Evolutionary conservation across 192 early-diverging fungal genomes (phyloP).

Genomic region (Gamsiella multidivaricata): DNA sequence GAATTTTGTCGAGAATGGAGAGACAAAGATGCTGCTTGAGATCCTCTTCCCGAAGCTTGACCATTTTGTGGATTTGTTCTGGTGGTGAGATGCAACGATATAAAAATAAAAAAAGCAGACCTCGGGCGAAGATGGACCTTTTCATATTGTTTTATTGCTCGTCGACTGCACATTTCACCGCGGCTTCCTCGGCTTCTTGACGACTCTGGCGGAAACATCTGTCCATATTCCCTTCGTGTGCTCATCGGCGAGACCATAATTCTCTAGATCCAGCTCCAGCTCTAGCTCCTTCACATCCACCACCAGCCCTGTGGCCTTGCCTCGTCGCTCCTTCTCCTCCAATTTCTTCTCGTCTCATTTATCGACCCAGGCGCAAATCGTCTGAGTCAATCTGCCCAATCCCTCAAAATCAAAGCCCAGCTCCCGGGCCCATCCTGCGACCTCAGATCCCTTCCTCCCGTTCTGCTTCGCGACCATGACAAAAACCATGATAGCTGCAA

Average conservation of each 20-base stretch:
- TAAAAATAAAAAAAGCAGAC: too few species aligned
- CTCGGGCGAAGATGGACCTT: too few species aligned
- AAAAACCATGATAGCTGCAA: constrained; percentile 50
- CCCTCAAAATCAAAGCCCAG: constrained; percentile 49
- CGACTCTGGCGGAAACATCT: too few species aligned
- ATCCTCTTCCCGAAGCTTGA: constrained; percentile 18
- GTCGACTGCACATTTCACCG: neutral
- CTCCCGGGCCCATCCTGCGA: constrained; percentile 42
- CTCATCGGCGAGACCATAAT: too few species aligned
- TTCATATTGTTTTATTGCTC: neutral
- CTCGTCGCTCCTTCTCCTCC: neutral
- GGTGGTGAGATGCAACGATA: constrained; percentile 1
- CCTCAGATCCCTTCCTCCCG: constrained; percentile 26
- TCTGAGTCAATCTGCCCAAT: constrained; percentile 38
- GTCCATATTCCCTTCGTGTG: neutral
- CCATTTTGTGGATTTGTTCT: constrained; percentile 5
- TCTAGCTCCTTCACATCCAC: neutral
- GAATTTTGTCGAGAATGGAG: constrained; percentile 6
- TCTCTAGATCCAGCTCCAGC: too few species aligned
- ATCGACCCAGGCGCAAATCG: constrained; percentile 44
- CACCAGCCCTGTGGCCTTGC: neutral
- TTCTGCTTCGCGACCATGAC: constrained; percentile 47
- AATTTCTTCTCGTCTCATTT: constrained; percentile 15
- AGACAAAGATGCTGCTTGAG: constrained; percentile 7
- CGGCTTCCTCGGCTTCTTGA: neutral